These are phyloP conservation scores for Capniomyces stellatus DNA, from an alignment of 371 early-diverging fungal species.

Conservation along the genomic window DNA sequence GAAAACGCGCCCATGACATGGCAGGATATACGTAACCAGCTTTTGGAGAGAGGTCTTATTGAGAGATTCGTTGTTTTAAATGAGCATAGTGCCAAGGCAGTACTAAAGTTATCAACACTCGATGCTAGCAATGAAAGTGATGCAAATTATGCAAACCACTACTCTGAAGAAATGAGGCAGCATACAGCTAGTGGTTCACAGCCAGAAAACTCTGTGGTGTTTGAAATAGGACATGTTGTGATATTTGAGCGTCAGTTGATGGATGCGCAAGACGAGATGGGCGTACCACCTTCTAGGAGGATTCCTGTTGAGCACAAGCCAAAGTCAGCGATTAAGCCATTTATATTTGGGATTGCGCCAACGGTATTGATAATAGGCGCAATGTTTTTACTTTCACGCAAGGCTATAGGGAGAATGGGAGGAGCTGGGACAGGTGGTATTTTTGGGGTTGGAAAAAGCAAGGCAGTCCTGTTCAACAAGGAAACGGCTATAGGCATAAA, in stretches of 20 bases:
- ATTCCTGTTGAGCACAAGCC: slow-evolving; percentile 78
- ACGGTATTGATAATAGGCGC: slow-evolving; percentile 78
- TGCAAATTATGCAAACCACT: background rate
- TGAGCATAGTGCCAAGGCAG: slow-evolving; percentile 58
- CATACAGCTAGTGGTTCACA: background rate
- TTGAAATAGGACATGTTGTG: slow-evolving; percentile 86
- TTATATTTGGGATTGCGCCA: slow-evolving; percentile 77
- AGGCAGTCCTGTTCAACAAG: slow-evolving; percentile 90
- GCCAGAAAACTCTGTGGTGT: slow-evolving; percentile 24
- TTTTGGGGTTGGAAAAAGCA: slow-evolving; percentile 90
- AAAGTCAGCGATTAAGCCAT: slow-evolving; percentile 41
- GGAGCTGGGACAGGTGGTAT: slow-evolving; percentile 54
- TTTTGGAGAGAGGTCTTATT: slow-evolving; percentile 82
- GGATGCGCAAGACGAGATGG: slow-evolving; percentile 77
- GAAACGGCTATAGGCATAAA: slow-evolving; percentile 87
- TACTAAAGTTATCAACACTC: slow-evolving; percentile 28
- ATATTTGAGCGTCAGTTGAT: slow-evolving; percentile 81
- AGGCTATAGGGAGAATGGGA: slow-evolving; percentile 34
- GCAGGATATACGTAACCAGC: slow-evolving; percentile 73
- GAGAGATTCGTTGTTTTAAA: slow-evolving; percentile 78
- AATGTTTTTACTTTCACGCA: slow-evolving; percentile 65
- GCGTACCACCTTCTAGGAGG: slow-evolving; percentile 69
- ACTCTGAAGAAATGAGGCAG: background rate
- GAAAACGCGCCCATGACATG: slow-evolving; percentile 52
- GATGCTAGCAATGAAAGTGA: background rate